Evolutionary conservation across 164 flowering plant genomes (phyloP).

Genomic region (Magnolia sinica): DNA sequence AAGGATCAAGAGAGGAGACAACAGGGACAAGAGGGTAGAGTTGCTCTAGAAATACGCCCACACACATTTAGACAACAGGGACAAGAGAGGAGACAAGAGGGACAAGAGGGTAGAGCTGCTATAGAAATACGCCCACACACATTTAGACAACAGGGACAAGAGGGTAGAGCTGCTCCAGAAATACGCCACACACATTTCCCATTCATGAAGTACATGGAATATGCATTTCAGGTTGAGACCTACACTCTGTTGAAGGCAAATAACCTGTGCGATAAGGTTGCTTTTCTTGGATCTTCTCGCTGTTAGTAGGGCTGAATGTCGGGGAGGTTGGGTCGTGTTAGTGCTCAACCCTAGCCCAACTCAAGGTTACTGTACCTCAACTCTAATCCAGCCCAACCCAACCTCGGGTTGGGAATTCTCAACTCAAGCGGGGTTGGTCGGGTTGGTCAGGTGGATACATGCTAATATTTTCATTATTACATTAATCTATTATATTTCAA

Average conservation of each 20-base stretch:
- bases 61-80: too few relatives aligned
- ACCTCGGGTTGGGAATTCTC: constrained; percentile 16
- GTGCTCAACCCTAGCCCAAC: too few relatives aligned
- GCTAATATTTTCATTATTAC: too few relatives aligned
- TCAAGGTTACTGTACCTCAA: too few relatives aligned
- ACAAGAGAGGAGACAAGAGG: constrained; percentile 86
- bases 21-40: constrained; percentile 48
- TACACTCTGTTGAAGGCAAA: constrained; percentile 89
- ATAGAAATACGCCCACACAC: constrained; percentile 76
- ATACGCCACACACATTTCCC: constrained; percentile 87
- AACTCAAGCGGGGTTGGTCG: too few relatives aligned
- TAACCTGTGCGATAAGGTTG: constrained; percentile 91
- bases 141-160: too few relatives aligned
- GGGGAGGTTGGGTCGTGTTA: too few relatives aligned
- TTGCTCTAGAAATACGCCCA: constrained; percentile 79
- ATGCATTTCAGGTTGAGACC: constrained; percentile 89
- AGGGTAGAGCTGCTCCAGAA: constrained; percentile 76
- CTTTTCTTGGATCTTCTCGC: constrained; percentile 91
- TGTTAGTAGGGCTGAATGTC: too few relatives aligned
- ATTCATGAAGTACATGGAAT: constrained; percentile 94
- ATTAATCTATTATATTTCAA: too few relatives aligned
- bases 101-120: constrained; percentile 63
- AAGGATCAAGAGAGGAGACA: constrained; percentile 97
- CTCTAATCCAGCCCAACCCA: constrained; percentile 37
- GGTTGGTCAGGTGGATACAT: too few relatives aligned